Evolutionary conservation across 768 basidiomycete genomes (phyloP).

Genomic region (Obba rivulosa): DNA sequence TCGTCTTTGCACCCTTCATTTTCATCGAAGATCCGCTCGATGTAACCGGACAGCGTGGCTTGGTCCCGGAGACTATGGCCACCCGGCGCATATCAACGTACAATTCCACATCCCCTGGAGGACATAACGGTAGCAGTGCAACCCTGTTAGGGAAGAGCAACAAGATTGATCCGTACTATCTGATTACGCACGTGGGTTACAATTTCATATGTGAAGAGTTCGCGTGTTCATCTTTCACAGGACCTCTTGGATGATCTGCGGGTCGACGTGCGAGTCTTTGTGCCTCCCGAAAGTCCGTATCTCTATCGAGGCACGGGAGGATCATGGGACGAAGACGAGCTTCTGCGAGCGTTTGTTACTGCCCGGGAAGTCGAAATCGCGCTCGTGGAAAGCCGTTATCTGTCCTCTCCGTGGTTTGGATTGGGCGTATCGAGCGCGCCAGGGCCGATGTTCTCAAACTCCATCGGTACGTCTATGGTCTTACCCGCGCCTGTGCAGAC

Average conservation of each 20-base stretch:
- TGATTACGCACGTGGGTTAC: slow-evolving; percentile 71
- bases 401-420: slow-evolving; percentile 36
- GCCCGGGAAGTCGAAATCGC: slow-evolving; percentile 56
- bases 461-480: slow-evolving; percentile 23
- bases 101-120: slow-evolving; percentile 23
- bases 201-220: slow-evolving; percentile 1
- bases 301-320: slow-evolving; percentile 59
- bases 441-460: slow-evolving; percentile 23
- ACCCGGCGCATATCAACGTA: slow-evolving; percentile 35
- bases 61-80: slow-evolving; percentile 36
- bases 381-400: slow-evolving; percentile 33
- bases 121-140: slow-evolving; percentile 25
- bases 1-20: slow-evolving; percentile 92
- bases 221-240: slow-evolving; percentile 28
- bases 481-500: slow-evolving; percentile 11
- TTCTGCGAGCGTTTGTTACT: slow-evolving; percentile 59
- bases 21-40: slow-evolving; percentile 91
- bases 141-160: slow-evolving; percentile 48
- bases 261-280: slow-evolving; percentile 52
- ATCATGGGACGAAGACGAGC: slow-evolving; percentile 62
- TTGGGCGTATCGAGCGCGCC: slow-evolving; percentile 32
- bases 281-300: slow-evolving; percentile 62
- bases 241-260: slow-evolving; percentile 64
- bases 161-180: slow-evolving; percentile 88
- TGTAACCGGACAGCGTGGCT: slow-evolving; percentile 50